Evolutionary conservation across 768 basidiomycete genomes (phyloP).

Genomic region (Tylopilus sp.): DNA sequence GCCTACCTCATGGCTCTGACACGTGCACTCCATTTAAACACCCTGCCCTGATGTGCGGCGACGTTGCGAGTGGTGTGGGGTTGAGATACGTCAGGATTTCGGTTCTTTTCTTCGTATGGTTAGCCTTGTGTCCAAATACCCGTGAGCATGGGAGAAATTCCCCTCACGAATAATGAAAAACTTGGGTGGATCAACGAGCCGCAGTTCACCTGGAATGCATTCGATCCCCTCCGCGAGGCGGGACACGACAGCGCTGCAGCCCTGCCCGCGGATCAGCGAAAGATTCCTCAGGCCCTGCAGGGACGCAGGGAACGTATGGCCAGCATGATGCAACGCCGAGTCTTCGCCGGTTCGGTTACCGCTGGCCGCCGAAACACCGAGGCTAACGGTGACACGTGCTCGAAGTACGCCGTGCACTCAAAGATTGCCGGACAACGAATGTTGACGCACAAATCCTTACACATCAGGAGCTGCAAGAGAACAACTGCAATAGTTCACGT

Average conservation of each 20-base stretch:
- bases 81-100: no score
- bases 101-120: no score
- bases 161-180: no score
- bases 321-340: neutral
- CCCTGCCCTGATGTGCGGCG: neutral
- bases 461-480: neutral
- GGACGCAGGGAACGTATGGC: neutral
- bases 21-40: no score
- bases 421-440: neutral
- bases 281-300: neutral
- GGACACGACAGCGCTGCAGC: no score
- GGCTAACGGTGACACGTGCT: neutral
- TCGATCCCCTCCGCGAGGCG: neutral
- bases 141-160: neutral
- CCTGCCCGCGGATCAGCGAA: constrained; percentile 8
- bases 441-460: neutral
- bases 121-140: no score
- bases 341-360: neutral
- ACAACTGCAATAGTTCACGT: constrained; percentile 3
- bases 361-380: neutral
- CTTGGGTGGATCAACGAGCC: no score
- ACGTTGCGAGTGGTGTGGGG: neutral
- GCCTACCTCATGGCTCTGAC: neutral
- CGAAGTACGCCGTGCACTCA: neutral
- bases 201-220: neutral